A percentile compares a stretch with the other conserved stretches of the same genome.
phyloP scores from a whole-genome alignment of 305 asterid genomes.

The Solanum hybrid region DNA sequence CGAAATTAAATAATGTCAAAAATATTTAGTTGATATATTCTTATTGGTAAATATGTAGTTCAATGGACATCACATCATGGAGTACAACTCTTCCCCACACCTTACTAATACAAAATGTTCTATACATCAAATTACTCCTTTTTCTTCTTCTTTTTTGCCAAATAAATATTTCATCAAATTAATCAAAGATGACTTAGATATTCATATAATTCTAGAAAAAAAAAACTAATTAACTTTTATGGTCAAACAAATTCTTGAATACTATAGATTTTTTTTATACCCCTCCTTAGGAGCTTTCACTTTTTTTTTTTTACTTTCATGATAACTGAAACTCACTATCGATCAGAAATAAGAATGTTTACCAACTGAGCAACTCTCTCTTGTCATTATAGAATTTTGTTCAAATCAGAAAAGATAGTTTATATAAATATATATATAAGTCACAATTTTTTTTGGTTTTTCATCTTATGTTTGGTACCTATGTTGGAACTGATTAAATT shows the following conservation, averaged over 20 bases:
- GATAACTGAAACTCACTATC: background rate
- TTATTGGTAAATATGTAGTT: too few species aligned
- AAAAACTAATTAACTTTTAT: background rate
- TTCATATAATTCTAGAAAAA: too few species aligned
- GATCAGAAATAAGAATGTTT: background rate
- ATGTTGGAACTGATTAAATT: too few species aligned
- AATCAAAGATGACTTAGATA: background rate
- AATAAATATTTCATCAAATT: background rate
- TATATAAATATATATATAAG: too few species aligned
- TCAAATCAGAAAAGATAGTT: background rate
- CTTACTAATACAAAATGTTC: background rate
- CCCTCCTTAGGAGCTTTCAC: background rate
- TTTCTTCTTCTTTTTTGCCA: background rate
- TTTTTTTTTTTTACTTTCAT: background rate
- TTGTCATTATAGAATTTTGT: background rate
- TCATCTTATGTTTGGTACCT: background rate
- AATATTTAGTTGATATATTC: background rate
- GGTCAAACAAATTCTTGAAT: background rate
- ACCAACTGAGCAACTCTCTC: too few species aligned
- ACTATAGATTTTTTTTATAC: background rate
- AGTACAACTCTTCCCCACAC: fast-evolving
- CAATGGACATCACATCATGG: background rate
- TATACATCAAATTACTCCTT: background rate
- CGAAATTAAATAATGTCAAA: background rate
- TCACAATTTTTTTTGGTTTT: background rate